Base-by-base conservation (phyloP, 2,329 filamentous ascomycete genomes). In the Alternaria conjuncta region DNA sequence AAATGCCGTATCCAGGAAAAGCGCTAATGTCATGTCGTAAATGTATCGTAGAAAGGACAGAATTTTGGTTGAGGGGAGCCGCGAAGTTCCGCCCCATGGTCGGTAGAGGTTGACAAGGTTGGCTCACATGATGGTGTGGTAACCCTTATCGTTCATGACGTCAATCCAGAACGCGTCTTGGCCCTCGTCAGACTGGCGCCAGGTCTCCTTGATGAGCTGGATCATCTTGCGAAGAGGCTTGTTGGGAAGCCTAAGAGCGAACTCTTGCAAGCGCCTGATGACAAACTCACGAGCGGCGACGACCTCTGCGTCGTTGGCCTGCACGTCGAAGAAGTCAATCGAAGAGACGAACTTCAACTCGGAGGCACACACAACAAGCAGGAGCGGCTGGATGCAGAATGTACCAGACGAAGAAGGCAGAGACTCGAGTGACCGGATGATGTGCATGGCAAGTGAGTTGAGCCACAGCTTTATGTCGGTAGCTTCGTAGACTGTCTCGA, bases 141-240 rank as follows among this genome's bases (percentile, higher is more conserved):
- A 87, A 9, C 84, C 83, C 61, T 84, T 86, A 72, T 87, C 84
- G 67, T 86, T 84, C 83, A 86, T 85, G 6, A 87, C 81, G 70
- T 87, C 85, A 68, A 87, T 81, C 86, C 86, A 87, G 71, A 86
- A 87, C 5, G 81, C 79, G 26, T 84, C 79, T n/a, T 81, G 78
- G 0, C 83, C 84, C 2, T 79, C 78, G 71, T 88, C 86, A 69
- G 86, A 80, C 57, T 83, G 78, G 49, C 78, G 76, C 86, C 86
- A 87, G 0, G 85, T 84, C 73, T 86, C 85, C 60, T 82, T 81
- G 32, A 87, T 82, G 11, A 87, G 75, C 43, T 83, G 78, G 13
- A 86, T 74, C 71, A 85, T 84, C 26, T 83, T 81, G 61, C 81
- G 73, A 49, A 87, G 80, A 18, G 85, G 85, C 61, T 86, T 86